A percentile compares a stretch with the other conserved stretches of the same genome.
Evolutionary conservation across 2,329 filamentous ascomycete species (phyloP).

Genomic region (Cladosporium sp.): DNA sequence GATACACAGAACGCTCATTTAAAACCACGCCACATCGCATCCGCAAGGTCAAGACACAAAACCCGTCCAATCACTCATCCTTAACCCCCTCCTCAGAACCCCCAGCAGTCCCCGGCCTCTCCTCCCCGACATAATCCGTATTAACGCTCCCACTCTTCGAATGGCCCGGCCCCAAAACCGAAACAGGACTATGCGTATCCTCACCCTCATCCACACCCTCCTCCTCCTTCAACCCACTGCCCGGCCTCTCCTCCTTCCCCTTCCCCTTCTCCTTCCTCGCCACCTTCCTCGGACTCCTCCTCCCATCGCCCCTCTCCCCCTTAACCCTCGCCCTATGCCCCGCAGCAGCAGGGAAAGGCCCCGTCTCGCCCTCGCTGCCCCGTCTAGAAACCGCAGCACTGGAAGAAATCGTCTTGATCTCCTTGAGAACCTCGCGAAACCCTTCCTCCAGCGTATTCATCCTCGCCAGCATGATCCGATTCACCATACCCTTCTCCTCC

Average conservation of each 20-base stretch:
- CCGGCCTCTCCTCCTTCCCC: conserved; percentile 18
- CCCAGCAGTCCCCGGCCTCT: too few species aligned
- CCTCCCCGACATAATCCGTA: too few species aligned
- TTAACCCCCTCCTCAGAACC: too few species aligned
- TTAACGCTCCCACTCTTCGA: conserved; percentile 11
- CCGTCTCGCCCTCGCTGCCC: conserved; percentile 26
- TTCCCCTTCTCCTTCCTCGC: conserved; percentile 17
- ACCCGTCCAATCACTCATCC: too few species aligned
- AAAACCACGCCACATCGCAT: too few species aligned
- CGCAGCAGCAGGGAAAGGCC: background rate
- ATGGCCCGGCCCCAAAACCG: conserved; percentile 9
- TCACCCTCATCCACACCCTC: background rate
- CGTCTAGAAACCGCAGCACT: conserved; percentile 21
- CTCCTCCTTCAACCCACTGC: conserved; percentile 9
- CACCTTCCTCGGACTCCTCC: conserved; percentile 26
- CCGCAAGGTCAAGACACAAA: too few species aligned
- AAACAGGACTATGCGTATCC: conserved; percentile 3
- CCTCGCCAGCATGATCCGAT: conserved; percentile 74
- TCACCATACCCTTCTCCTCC: conserved; percentile 67
- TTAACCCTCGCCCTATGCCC: background rate
- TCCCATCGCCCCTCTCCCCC: conserved; percentile 15
- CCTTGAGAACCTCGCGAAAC: conserved; percentile 62
- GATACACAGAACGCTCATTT: too few species aligned
- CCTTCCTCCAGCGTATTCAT: conserved; percentile 94
- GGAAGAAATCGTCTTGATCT: conserved; percentile 31